Percentiles rank a stretch among this genome's conserved stretches.
These are phyloP conservation scores for Backusella australiensis DNA, from an alignment of 192 early-diverging fungal genomes.

Conservation along the genomic window DNA sequence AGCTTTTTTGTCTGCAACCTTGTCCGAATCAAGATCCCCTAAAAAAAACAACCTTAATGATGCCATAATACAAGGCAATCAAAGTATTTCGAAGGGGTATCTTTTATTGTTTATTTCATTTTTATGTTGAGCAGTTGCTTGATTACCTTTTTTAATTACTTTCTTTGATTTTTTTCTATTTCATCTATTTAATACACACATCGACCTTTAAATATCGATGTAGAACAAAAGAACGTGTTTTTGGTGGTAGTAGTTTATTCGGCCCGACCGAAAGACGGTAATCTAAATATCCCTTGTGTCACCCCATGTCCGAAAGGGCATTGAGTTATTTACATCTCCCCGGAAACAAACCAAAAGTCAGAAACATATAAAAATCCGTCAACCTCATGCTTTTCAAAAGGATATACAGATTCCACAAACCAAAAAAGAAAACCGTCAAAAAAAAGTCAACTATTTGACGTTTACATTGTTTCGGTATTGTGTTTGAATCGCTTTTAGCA, in stretches of 20 bases:
- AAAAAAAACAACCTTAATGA: not conserved
- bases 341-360: slow-evolving; percentile 2
- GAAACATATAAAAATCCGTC: not conserved
- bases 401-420: not conserved
- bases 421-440: not conserved
- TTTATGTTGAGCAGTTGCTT: not conserved
- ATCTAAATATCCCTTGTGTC: not conserved
- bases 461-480: not conserved
- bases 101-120: not conserved
- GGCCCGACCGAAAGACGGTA: not conserved
- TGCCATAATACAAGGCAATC: not conserved
- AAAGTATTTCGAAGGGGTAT: not conserved
- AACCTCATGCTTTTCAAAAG: not conserved
- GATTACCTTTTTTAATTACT: slow-evolving; percentile 1
- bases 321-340: not conserved
- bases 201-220: not conserved
- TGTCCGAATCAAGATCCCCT: slow-evolving; percentile 4
- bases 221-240: slow-evolving; percentile 12
- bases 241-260: not conserved
- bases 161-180: not conserved
- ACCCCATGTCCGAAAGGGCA: not conserved
- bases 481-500: not conserved
- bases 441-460: not conserved
- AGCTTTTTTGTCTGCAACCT: slow-evolving; percentile 14
- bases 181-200: not conserved